A percentile compares a stretch with the other conserved stretches of the same genome.
phyloP scores from a whole-genome alignment of 805 yeast genomes.

The Zygoascus bituminiphila region DNA sequence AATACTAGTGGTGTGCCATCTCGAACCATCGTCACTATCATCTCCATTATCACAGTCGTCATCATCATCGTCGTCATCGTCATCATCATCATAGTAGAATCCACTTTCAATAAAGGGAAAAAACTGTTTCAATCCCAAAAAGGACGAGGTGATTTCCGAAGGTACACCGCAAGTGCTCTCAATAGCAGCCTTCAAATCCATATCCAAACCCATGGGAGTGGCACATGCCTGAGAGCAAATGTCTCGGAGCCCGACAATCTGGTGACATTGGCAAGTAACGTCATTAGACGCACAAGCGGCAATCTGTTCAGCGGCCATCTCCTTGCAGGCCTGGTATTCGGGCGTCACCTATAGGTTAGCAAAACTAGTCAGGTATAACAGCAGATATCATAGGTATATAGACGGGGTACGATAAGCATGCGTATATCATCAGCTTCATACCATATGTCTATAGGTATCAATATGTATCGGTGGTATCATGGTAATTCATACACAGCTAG shows the following conservation, averaged over 20 bases:
- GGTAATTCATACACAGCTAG: background rate
- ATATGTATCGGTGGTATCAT: background rate
- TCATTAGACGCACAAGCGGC: conserved; percentile 13
- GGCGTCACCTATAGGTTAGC: conserved; percentile 5
- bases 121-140: conserved; percentile 7
- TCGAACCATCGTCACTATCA: conserved; percentile 20
- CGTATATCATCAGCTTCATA: no score
- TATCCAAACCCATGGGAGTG: background rate
- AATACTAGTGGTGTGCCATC: conserved; percentile 14
- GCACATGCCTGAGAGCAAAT: conserved; percentile 14
- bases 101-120: conserved; percentile 5
- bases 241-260: conserved; percentile 8
- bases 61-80: conserved; percentile 17
- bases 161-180: conserved; percentile 2
- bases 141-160: conserved; percentile 4
- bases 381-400: no score
- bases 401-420: no score
- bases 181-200: background rate
- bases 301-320: conserved; percentile 11
- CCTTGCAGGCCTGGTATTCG: conserved; percentile 14
- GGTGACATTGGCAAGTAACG: conserved; percentile 16
- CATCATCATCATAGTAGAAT: conserved; percentile 10
- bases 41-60: conserved; percentile 20
- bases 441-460: no score
- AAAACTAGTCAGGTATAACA: no score